Base-by-base conservation (phyloP, 805 yeast species). In the Yarrowia bubula region DNA sequence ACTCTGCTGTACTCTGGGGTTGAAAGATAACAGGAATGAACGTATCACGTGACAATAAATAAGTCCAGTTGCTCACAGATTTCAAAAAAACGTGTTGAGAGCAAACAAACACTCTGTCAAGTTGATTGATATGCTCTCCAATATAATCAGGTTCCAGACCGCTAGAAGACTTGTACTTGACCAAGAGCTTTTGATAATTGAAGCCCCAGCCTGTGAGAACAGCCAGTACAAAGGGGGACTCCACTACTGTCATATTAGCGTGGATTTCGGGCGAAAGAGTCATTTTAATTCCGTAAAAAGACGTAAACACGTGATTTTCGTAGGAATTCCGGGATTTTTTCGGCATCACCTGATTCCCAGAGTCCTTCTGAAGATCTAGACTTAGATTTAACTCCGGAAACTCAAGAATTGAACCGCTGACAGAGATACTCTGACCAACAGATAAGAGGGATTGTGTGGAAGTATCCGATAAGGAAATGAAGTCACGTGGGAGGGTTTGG, bases 201-300 rank as follows among this genome's bases (percentile, higher is more conserved):
- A 48, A 48, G 4, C 55, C 55, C 55, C 55, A 48, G 15, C 55
- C 55, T 1, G 55, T 33, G 17, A 48, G 55, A 13, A 48, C 55
- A 3, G 55, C 55, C 15, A 48, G 41, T 1, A 48, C 55, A 13
- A 33, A 11, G 3, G 55, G 55, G 8, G 55, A 48, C 55, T 48
- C 55, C 13, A 48, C 55, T 1, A 15, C 31, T 6, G 41, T 48
- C 55, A 35, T 35, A 18, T 48, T 39, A 18, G 55, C 55, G 8
- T 35, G 55, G 3, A 35, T 8, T 7, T 8, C 15, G 0, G 31
- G 13, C 15, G 55, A 18, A 15, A 48, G 17, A 5, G 6, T 17
- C 55, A 48, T 48, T 2, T 31, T n/a, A 6, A 48, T 48, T 11
- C 55, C 55, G 13, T 48, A 31, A 8, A 13, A 48, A 18, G 38